Evolutionary conservation across 371 early-diverging fungal genomes (phyloP), one percentile per base, ranked within the genome.

Genomic region (Basidiobolus heterosporus): DNA sequence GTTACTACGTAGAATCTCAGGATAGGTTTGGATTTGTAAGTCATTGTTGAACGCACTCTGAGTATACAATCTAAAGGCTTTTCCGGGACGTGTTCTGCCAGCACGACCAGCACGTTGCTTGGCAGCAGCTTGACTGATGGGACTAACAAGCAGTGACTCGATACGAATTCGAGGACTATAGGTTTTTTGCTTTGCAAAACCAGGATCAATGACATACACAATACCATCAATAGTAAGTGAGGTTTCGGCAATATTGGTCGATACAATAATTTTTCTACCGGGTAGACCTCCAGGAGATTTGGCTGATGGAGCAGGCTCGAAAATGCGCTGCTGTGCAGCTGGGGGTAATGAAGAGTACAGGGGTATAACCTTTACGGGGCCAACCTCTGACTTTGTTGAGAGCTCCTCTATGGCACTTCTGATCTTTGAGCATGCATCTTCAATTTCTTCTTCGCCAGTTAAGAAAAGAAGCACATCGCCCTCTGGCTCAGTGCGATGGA

Each of bases 231-330:
- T 98, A 2, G 99, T 98, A 45, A 99, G 74, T 42, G 93, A 92
- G 1, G 98, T 98, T 67, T 99, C 99, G 11, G 98, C 96, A 64
- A 99, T 87, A 60, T 99, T 99, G 37, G 99, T 88, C 1, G 97
- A 81, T 7, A 98, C 75, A 21, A 99, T 88, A 42, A 89, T 73
- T 62, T 97, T 96, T 38, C 97, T 78, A 15, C 91, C 93, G 5
- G 87, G 83, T 3, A 80, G 62, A 11, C 88, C 86, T 18, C 78
- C 85, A 21, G 74, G 66, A 1, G 60, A 70, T 3, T 74, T 72
- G 39, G 85, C 78, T 48, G 69, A 66, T 13, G 96, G 95, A 1
- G 94, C 84, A 44, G 79, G 74, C 37, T 85, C 82, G 59, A 93
- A 94, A 48, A 95, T 92, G 43, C 74, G 74, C 58, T 83, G 93